Percentiles rank a stretch among this genome's conserved stretches.
Evolutionary conservation across 768 basidiomycete genomes (phyloP).

Genomic region (Glaciozyma martinii): DNA sequence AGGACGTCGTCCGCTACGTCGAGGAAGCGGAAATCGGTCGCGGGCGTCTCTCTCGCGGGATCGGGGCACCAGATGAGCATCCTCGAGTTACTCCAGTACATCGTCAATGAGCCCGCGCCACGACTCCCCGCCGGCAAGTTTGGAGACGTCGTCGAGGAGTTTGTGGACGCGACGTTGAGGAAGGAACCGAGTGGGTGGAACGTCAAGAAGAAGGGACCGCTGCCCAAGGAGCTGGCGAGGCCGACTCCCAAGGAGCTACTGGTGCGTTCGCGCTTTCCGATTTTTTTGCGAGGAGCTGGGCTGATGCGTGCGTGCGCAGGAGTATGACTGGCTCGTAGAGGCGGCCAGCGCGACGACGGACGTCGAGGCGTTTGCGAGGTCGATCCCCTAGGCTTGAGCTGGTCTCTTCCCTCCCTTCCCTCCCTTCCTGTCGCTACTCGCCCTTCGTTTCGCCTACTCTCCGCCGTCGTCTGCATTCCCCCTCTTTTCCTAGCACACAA

Average conservation of each 20-base stretch:
- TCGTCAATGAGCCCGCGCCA: slow-evolving; percentile 97
- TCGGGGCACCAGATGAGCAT: slow-evolving; percentile 98
- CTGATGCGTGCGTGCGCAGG: no score
- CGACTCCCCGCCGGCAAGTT: slow-evolving; percentile 64
- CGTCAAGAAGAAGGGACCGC: slow-evolving; percentile 49
- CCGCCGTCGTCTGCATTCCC: no score
- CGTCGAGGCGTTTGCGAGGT: no score
- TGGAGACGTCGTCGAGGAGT: slow-evolving; percentile 65
- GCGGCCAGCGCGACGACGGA: no score
- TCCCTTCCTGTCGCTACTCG: no score
- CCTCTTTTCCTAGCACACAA: no score
- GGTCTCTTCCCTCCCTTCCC: no score
- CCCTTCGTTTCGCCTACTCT: no score
- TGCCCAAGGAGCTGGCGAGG: slow-evolving; percentile 74
- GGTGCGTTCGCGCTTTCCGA: slow-evolving; percentile 15
- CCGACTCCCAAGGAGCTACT: slow-evolving; percentile 37
- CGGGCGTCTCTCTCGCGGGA: slow-evolving; percentile 85
- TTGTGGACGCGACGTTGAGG: slow-evolving; percentile 78
- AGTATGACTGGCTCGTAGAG: no score
- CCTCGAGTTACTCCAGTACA: slow-evolving; percentile 89
- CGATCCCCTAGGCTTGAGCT: no score
- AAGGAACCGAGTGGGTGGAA: slow-evolving; percentile 65
- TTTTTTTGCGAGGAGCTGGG: no score
- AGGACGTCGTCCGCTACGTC: background rate
- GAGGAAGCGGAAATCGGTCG: slow-evolving; percentile 64